Conservation (phyloP, 1,284 basidiomycete genomes). For the Apiotrichum sp. region DNA sequence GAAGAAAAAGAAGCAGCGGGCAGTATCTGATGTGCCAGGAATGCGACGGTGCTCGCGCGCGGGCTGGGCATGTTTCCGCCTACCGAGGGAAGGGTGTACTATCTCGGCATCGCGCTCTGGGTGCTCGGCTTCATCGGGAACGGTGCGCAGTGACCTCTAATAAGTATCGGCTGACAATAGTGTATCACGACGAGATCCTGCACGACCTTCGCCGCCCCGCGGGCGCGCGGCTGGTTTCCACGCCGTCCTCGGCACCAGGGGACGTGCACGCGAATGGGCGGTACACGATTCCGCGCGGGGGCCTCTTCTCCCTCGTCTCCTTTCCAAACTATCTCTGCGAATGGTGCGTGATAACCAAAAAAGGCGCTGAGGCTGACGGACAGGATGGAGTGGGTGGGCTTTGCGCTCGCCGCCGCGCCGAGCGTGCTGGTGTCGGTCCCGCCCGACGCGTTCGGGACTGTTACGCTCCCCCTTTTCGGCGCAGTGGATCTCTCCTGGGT, state of each 20-base stretch:
- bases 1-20: not conserved
- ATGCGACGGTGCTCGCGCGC: constrained; percentile 26
- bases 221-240: constrained; percentile 18
- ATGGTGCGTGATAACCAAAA: constrained; percentile 47
- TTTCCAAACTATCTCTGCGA: constrained; percentile 91
- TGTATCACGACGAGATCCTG: constrained; percentile 82
- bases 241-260: not conserved
- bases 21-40: constrained; percentile 11
- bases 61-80: constrained; percentile 27
- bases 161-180: constrained; percentile 20
- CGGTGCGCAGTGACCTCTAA: constrained; percentile 22
- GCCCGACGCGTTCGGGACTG: not conserved
- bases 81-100: constrained; percentile 51
- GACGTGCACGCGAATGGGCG: constrained; percentile 33
- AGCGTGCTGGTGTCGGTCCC: constrained; percentile 17
- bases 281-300: constrained; percentile 78
- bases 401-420: constrained; percentile 56
- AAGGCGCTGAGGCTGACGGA: too few species aligned
- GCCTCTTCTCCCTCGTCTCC: constrained; percentile 71
- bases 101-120: constrained; percentile 62
- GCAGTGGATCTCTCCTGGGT: not conserved
- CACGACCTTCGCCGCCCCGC: constrained; percentile 58
- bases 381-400: constrained; percentile 75
- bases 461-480: not conserved
- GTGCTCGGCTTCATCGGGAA: constrained; percentile 67